Base-by-base conservation (phyloP, 225 moss, liverwort and hornwort genomes). In the Ulota crispa region DNA sequence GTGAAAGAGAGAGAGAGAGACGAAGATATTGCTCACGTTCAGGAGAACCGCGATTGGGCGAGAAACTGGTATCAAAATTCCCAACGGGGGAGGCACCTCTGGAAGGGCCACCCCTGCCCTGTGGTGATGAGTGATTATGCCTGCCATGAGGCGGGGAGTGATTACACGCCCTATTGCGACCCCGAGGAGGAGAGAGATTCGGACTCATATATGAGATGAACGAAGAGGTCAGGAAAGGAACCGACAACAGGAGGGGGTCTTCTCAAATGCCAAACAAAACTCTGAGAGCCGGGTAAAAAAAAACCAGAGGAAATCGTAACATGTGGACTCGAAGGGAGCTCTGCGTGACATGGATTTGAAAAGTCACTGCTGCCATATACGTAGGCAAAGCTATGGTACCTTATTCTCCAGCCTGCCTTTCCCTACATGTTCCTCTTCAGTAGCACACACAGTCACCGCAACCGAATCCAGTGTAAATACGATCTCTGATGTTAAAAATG, bases 131-230 rank as follows among this genome's bases (percentile, higher is more conserved):
- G 45, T 20, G 57, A 67, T 34, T 67, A 31, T 31, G 47, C 20
- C 72, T 80, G 83, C 59, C 83, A 81, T 69, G 81, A 64, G 75
- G 87, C 27, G 77, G 88, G 68, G 88, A 87, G 79, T 82, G 84
- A 82, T 42, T 76, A 32, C 78, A 75, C 34, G 56, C 50, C 55
- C 41, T 70, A 54, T 56, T 82, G 79, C 79, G 72, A 72, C 85
- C 79, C 61, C 76, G 83, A 77, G 76, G 55, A 63, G 88, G 82
- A 34, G 83, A 86, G 61, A 91, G 31, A 55, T 76, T 85, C 80
- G 85, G 86, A 90, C 82, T 86, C 86, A 86, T 86, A 70, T 78
- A 82, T 72, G 61, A 78, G 75, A 76, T 60, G 31, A 72, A 75
- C 47, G 63, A 82, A 27, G 43, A 73, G 30, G 28, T 53, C 61